phyloP scores from a whole-genome alignment of 148 eudicot species.

The Fagopyrum homotropicum region DNA sequence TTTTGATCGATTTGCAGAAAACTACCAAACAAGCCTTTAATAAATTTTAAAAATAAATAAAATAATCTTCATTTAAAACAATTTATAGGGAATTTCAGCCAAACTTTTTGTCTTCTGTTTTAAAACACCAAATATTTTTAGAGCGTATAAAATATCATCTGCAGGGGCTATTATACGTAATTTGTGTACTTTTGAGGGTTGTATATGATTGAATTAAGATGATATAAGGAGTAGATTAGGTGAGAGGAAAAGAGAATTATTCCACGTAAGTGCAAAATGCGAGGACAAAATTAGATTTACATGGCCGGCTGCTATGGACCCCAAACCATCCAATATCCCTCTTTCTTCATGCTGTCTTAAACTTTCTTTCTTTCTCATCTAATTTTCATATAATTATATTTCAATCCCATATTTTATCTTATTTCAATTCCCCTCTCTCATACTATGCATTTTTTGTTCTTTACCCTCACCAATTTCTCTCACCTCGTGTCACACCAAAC shows the following conservation, averaged over 20 bases:
- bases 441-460: neutral
- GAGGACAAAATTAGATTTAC: neutral
- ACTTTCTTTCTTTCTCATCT: neutral
- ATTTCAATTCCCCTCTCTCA: neutral
- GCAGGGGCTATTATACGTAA: too few relatives aligned
- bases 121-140: too few relatives aligned
- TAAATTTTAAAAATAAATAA: too few relatives aligned
- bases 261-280: neutral
- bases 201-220: too few relatives aligned
- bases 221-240: neutral
- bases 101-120: too few relatives aligned
- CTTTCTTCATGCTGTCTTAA: neutral
- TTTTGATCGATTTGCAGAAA: too few relatives aligned
- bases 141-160: too few relatives aligned
- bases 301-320: conserved; percentile 7
- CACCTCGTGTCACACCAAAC: neutral
- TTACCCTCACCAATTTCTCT: neutral
- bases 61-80: too few relatives aligned
- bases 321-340: neutral
- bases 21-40: too few relatives aligned
- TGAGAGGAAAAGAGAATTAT: neutral
- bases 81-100: too few relatives aligned
- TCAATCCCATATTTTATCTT: neutral
- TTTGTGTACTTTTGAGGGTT: too few relatives aligned
- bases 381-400: neutral